A percentile compares a stretch with the other conserved stretches of the same genome.
These are phyloP conservation scores for Tagetes erecta DNA, from an alignment of 129 eudicot species.

Conservation along the genomic window DNA sequence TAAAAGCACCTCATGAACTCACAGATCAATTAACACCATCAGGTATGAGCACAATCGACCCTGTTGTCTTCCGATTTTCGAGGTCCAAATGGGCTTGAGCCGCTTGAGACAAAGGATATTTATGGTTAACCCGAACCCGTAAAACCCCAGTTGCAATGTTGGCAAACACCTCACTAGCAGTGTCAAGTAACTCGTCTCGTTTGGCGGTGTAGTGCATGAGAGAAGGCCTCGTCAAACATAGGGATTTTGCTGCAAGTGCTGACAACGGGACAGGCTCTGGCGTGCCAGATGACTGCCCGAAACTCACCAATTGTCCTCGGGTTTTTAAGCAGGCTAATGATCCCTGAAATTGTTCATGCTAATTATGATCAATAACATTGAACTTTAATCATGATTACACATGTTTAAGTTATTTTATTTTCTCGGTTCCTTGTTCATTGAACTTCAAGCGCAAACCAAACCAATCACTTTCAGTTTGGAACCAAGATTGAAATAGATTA, in stretches of 20 bases:
- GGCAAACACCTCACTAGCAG: slow-evolving; percentile 66
- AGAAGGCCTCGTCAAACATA: slow-evolving; percentile 70
- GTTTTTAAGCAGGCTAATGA: slow-evolving; percentile 67
- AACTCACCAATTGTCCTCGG: slow-evolving; percentile 69
- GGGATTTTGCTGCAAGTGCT: slow-evolving; percentile 58
- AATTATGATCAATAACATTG: neutral
- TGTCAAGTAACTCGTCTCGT: slow-evolving; percentile 65
- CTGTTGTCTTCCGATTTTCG: slow-evolving; percentile 64
- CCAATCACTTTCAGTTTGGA: too few species aligned
- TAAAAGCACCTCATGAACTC: neutral
- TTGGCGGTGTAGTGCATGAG: slow-evolving; percentile 63
- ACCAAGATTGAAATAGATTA: too few species aligned
- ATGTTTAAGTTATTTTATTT: too few species aligned
- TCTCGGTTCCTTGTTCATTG: too few species aligned
- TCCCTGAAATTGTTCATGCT: slow-evolving; percentile 49
- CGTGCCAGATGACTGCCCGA: slow-evolving; percentile 71
- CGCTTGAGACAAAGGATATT: slow-evolving; percentile 65
- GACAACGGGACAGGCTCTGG: slow-evolving; percentile 69
- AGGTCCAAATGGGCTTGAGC: slow-evolving; percentile 77
- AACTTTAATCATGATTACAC: too few species aligned
- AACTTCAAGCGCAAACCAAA: too few species aligned
- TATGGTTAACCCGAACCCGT: slow-evolving; percentile 67
- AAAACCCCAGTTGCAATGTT: slow-evolving; percentile 56
- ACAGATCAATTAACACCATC: slow-evolving; percentile 33
- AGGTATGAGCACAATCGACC: slow-evolving; percentile 75